Percentiles rank a stretch among this genome's conserved stretches.
Conservation (phyloP, 2,329 filamentous ascomycete genomes). For the Drechslerella dactyloides region DNA sequence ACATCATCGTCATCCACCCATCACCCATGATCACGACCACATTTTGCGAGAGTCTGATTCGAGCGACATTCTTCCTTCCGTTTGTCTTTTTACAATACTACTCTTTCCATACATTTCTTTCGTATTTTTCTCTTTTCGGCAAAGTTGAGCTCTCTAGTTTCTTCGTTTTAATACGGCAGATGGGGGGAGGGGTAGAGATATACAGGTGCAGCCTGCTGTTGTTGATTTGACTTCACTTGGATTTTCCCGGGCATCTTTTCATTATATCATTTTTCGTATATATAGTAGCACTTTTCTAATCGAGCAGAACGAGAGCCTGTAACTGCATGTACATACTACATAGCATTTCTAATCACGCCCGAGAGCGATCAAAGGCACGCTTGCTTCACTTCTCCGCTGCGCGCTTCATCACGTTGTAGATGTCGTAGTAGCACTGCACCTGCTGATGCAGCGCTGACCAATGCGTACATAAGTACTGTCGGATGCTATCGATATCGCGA, state of each 20-base stretch:
- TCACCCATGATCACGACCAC: slow-evolving; percentile 7
- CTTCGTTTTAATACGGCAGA: not conserved
- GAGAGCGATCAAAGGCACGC: slow-evolving; percentile 2
- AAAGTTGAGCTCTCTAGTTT: not conserved
- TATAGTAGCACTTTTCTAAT: not conserved
- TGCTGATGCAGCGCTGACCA: not conserved
- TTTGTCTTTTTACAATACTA: too few relatives aligned
- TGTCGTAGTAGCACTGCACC: not conserved
- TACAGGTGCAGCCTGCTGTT: not conserved
- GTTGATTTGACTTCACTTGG: not conserved
- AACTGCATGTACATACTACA: not conserved
- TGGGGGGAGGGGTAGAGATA: not conserved
- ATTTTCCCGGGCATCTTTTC: not conserved
- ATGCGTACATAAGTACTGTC: too few relatives aligned
- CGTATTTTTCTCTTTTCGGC: too few relatives aligned
- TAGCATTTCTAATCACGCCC: not conserved
- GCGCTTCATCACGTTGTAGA: too few relatives aligned
- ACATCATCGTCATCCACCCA: not conserved
- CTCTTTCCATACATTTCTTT: too few relatives aligned
- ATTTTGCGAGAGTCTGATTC: slow-evolving; percentile 5
- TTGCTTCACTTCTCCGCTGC: not conserved
- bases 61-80: too few relatives aligned
- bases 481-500: too few relatives aligned
- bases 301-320: not conserved
- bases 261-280: not conserved